Evolutionary conservation across 345 rosid genomes (phyloP).

Genomic region (Gossypium raimondii): DNA sequence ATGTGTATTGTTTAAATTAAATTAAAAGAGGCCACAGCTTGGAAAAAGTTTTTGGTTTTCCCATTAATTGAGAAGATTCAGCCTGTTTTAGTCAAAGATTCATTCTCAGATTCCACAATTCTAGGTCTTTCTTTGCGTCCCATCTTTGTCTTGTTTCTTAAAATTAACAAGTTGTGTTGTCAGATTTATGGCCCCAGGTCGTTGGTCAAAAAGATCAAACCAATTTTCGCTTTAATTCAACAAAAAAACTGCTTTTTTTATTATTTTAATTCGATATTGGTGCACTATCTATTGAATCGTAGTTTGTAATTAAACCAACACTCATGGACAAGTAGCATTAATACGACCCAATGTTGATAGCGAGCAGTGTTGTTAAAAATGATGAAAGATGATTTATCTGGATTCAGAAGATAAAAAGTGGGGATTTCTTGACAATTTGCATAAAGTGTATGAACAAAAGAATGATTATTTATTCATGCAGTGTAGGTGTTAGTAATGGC

Average conservation of each 20-base stretch:
- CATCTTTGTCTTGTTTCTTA: not conserved
- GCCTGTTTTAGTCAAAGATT: conserved; percentile 9
- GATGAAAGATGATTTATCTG: too few species aligned
- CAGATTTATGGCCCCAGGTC: not conserved
- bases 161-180: not conserved
- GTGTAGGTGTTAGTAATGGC: too few species aligned
- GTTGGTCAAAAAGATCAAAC: conserved; percentile 23
- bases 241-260: not conserved
- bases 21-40: not conserved
- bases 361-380: not conserved
- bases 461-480: too few species aligned
- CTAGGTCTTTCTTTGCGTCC: not conserved
- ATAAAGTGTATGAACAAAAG: too few species aligned
- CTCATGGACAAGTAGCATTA: not conserved
- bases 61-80: conserved; percentile 3
- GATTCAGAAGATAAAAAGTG: too few species aligned
- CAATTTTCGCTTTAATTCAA: not conserved
- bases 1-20: not conserved
- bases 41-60: not conserved
- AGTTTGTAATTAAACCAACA: not conserved
- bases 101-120: not conserved
- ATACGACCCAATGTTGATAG: not conserved
- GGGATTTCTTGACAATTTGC: too few species aligned
- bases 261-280: not conserved
- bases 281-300: not conserved